A percentile compares a stretch with the other conserved stretches of the same genome.
phyloP scores from a whole-genome alignment of 1,284 basidiomycete species.

The Golubevia pallescens region DNA sequence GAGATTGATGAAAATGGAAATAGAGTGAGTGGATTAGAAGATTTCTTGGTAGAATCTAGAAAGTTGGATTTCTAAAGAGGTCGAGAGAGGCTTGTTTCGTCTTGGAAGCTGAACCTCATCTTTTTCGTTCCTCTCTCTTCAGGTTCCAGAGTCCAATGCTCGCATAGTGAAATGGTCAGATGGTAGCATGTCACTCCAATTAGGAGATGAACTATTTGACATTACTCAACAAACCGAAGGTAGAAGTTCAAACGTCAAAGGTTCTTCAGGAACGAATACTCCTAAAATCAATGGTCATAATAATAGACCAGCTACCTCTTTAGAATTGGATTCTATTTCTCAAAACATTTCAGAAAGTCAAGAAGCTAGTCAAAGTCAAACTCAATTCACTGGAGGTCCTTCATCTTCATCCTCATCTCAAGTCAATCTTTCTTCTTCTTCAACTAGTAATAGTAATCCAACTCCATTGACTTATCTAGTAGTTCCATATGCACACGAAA shows the following conservation, averaged over 20 bases:
- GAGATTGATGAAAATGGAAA: constrained; percentile 70
- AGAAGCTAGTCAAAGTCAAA: constrained; percentile 1
- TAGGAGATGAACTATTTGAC: constrained; percentile 88
- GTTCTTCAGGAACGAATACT: too few species aligned
- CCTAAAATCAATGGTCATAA: constrained; percentile 14
- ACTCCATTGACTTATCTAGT: constrained; percentile 74
- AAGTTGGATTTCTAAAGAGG: constrained; percentile 11
- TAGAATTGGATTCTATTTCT: not conserved
- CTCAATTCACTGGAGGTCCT: constrained; percentile 10
- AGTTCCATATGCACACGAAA: constrained; percentile 83
- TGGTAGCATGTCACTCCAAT: constrained; percentile 80
- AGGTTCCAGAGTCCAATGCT: constrained; percentile 82
- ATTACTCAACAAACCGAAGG: constrained; percentile 68
- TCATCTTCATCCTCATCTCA: too few species aligned
- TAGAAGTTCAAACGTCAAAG: constrained; percentile 70
- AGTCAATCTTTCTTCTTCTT: constrained; percentile 10
- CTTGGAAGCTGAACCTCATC: not conserved
- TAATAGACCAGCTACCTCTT: constrained; percentile 18
- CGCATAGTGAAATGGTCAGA: constrained; percentile 90
- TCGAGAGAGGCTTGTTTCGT: too few species aligned
- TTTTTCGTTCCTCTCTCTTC: constrained; percentile 1
- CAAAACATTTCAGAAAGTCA: constrained; percentile 18
- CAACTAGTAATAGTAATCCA: constrained; percentile 18
- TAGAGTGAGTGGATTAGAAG: constrained; percentile 69
- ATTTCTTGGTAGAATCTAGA: constrained; percentile 8